These are phyloP conservation scores for Zymoseptoria passerinii DNA, from an alignment of 2,329 filamentous ascomycete species.

Conservation along the genomic window DNA sequence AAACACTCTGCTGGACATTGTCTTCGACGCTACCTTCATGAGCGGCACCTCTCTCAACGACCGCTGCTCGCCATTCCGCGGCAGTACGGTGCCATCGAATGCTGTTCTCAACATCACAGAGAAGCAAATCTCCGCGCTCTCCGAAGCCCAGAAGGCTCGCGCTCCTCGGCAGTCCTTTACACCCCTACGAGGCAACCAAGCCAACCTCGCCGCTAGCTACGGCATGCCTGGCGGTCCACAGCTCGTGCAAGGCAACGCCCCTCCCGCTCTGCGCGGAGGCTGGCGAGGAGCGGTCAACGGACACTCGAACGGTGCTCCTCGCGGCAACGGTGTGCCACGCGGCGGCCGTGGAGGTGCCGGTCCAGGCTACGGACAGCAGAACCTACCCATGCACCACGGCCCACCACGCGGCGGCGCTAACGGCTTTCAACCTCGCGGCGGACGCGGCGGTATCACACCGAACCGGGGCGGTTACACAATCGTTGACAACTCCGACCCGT, in stretches of 20 bases:
- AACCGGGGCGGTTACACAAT: conserved; percentile 39
- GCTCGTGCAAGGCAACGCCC: conserved; percentile 47
- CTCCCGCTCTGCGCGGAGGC: conserved; percentile 50
- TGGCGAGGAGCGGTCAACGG: conserved; percentile 51
- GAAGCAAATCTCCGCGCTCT: conserved; percentile 65
- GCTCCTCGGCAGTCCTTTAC: conserved; percentile 19
- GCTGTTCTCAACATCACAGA: conserved; percentile 81
- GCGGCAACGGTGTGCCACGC: conserved; percentile 23
- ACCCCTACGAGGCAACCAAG: conserved; percentile 21
- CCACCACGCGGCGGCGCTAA: conserved; percentile 31
- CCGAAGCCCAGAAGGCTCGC: conserved; percentile 28
- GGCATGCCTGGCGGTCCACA: conserved; percentile 55
- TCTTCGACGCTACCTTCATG: conserved; percentile 96
- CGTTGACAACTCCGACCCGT: conserved; percentile 44
- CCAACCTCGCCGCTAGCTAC: conserved; percentile 38
- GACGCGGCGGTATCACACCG: conserved; percentile 18
- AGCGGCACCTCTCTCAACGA: conserved; percentile 87
- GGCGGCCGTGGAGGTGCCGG: conserved; percentile 33
- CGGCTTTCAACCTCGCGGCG: conserved; percentile 20
- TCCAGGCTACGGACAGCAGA: conserved; percentile 27
- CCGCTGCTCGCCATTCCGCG: conserved; percentile 85
- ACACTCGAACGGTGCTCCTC: conserved; percentile 30
- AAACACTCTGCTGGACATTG: conserved; percentile 74
- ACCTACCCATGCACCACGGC: conserved; percentile 32
- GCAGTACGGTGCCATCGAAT: conserved; percentile 81